Base-by-base conservation (phyloP, 495 filamentous ascomycete species). In the Delitschia confertaspora region DNA sequence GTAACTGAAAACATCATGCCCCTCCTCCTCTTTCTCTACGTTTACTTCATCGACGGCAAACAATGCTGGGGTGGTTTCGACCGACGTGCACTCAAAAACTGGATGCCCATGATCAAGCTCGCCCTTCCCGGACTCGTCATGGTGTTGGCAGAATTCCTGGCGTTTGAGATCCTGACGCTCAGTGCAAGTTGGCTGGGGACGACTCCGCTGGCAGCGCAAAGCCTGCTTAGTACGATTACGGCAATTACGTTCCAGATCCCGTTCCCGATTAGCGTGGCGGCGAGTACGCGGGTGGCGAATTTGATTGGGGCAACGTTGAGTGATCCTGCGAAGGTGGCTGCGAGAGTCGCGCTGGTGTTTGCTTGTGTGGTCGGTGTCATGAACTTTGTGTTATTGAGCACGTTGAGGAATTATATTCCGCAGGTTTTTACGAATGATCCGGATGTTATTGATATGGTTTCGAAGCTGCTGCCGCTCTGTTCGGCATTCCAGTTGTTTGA, bases 401-500 rank as follows among this genome's bases (percentile, higher is more conserved):
- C 63, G 9, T 64, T 87, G 13, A 69, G 85, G 2, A 71, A 72
- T 33, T 73, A 78, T 45, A 79, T 95, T 35, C 84, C 85, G 0
- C 63, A 69, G 34, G 74, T 94, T 0, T 93, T 94, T 63, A 93
- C 87, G 1, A 69, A 73, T 8, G 86, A 96, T 42, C 59, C 68
- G 22, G 85, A 87, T 30, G 88, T 96, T 34, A 77, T 88, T 45
- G 70, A 66, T 9, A 62, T 93, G 7, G 85, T 88, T 4, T 78
- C 85, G 1, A 56, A 60, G 2, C 73, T 83, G 7, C 67, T 96
- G 33, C 88, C 88, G 1, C 55, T 95, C 1, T 83, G 80, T 36
- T 86, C 86, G 0, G 72, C 85, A 0, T 93, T 93, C 69, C 88
- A 96, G 61, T 71, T 91, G 2, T 87, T 89, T 49, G 89, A 96